phyloP scores from a whole-genome alignment of 164 flowering plant genomes.

The Vitis rotundifolia region DNA sequence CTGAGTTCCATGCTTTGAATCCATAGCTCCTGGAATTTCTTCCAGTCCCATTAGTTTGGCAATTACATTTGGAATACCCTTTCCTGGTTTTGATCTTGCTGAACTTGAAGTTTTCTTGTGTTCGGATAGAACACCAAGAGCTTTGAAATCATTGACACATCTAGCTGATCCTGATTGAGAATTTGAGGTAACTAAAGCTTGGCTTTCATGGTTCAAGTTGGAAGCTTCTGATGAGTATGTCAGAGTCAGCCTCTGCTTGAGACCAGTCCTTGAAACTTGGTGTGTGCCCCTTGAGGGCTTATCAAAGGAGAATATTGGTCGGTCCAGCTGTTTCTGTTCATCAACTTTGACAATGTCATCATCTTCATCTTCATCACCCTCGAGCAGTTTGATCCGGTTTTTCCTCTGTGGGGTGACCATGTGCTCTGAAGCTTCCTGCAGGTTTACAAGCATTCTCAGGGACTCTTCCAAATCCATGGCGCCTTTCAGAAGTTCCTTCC shows the following conservation, averaged over 20 bases:
- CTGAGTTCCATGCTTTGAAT: slow-evolving; percentile 21
- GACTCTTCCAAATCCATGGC: slow-evolving; percentile 85
- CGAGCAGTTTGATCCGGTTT: slow-evolving; percentile 51
- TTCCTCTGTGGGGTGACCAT: slow-evolving; percentile 42
- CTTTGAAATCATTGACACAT: slow-evolving; percentile 23
- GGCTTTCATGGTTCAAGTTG: slow-evolving; percentile 17
- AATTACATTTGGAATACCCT: slow-evolving; percentile 70
- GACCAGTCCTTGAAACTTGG: slow-evolving; percentile 24
- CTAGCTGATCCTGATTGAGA: slow-evolving; percentile 48
- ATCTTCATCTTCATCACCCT: slow-evolving; percentile 59
- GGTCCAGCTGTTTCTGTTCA: slow-evolving; percentile 37
- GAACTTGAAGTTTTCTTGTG: slow-evolving; percentile 24
- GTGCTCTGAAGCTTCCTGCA: slow-evolving; percentile 73
- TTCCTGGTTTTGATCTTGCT: slow-evolving; percentile 39
- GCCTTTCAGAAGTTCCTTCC: slow-evolving; percentile 72
- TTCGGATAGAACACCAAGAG: slow-evolving; percentile 22
- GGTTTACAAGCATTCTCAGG: slow-evolving; percentile 63
- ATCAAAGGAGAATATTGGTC: slow-evolving; percentile 73
- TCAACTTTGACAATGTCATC: slow-evolving; percentile 4
- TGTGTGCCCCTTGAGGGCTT: slow-evolving; percentile 34
- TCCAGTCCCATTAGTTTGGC: slow-evolving; percentile 95
- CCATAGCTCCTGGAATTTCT: slow-evolving; percentile 46
- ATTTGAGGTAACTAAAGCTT: slow-evolving; percentile 14
- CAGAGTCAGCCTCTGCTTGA: slow-evolving; percentile 35
- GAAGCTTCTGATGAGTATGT: slow-evolving; percentile 28